Evolutionary conservation across 1,139 yeast species (phyloP), one percentile per base, ranked within the genome.

Genomic region (Nakaseomyces bracarensis): DNA sequence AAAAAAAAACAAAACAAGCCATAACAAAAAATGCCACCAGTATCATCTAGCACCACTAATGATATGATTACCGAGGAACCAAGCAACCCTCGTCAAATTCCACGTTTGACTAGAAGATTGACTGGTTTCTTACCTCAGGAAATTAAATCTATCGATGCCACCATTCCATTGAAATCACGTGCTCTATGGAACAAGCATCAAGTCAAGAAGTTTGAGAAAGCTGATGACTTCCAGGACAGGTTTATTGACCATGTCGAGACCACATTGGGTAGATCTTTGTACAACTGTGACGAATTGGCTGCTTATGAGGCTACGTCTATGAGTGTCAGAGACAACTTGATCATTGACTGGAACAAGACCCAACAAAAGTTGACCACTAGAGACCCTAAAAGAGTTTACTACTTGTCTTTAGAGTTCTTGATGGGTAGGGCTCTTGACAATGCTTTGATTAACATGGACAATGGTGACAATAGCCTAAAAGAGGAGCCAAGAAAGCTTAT

Each of bases 371-470:
- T 85, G 63, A 85, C 96, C 15, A 65, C 82, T 43, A 78, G 77
- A 53, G 95, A 84, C 60, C 86, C 85, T 42, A 89, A 89, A 66
- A 71, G 96, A 50, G 81, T 87, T 36, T 89, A 89, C 66, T 89
- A 87, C 61, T 66, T 87, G 49, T 83, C 95, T 2, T 70, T 89
- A 53, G 96, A 89, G 66, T 89, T 86, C 61, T 70, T 89, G 51
- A 86, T 89, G 95, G 96, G 97, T 38, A 75, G 95, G 56, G 96
- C 96, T 39, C 72, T 89, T 74, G 96, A 89, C 65, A 89, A 87
- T 62, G 96, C 96, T 31, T 69, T 89, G 67, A 82, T 86, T 64
- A 89, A 89, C 64, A 72, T 84, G 56, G 71, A 74, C 5, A 66
- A 72, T 46, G 55, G 51, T 13, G 46, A 60, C 33, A 57, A 62